Evolutionary conservation across 2,329 filamentous ascomycete genomes (phyloP), one percentile per base, ranked within the genome.

Genomic region (Aspergillus sp.): DNA sequence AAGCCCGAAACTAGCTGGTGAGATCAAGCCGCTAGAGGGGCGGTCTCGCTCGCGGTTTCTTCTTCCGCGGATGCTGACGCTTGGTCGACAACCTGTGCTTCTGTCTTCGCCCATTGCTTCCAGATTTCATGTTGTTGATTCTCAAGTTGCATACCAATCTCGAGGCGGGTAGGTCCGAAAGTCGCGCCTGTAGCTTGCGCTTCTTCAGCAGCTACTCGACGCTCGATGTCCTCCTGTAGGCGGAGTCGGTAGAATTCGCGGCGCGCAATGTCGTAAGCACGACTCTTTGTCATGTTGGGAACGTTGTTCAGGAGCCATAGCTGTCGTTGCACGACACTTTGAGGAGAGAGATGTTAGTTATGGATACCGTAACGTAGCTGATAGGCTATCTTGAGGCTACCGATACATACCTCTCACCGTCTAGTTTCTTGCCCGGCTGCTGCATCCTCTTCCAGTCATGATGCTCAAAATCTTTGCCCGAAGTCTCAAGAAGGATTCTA

Each of bases 281-380:
- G 75, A 41, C 82, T 80, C 71, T 84, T 84, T 50, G 81, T 82
- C 71, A 90, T 82, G 52, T 80, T 78, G 6, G 74, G 76, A 8
- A 81, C 68, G 62, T 85, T 85, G 54, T 90, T 76, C 79, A 96
- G 90, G 60, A 98, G 83, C 84, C 88, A 96, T 58, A 95, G 73
- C 73, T 98, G 93, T 62, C 93, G 87, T 77, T 98, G 93, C 8
- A 98, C 87, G 59, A 98, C 95, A 74, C 93, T 98, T 69, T 44
- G 4, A 51, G 33, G 35, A 45, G 25, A 15, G 17, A 55, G 59
- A 55, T 7, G 35, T 61, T 60, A 68, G 62, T 44, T 23, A 45
- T 19, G 33, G 14, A 31, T 39, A 40, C 17, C 6, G 27, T 41
- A 33, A 48, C 27, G 19, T 25, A 35, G 14, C 6, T 27, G n/a